phyloP scores from a whole-genome alignment of 192 early-diverging fungal genomes.

The Mortierella antarctica region DNA sequence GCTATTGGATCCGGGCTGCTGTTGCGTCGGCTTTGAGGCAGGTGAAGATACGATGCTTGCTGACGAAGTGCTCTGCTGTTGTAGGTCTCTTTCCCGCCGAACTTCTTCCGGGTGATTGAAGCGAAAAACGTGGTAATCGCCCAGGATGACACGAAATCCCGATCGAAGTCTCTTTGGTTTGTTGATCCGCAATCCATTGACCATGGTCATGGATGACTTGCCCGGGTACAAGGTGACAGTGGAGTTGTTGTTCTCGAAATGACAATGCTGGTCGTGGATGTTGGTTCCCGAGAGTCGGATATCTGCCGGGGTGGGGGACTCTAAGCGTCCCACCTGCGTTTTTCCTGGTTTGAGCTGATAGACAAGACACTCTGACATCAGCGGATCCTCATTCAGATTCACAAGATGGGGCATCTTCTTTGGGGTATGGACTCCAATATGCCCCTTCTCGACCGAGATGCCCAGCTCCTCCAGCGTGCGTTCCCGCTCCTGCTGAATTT shows the following conservation, averaged over 20 bases:
- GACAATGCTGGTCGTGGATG: constrained; percentile 76
- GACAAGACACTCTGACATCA: constrained; percentile 91
- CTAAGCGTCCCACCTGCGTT: constrained; percentile 72
- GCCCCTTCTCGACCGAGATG: constrained; percentile 75
- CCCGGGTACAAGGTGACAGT: constrained; percentile 71
- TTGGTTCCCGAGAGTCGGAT: constrained; percentile 72
- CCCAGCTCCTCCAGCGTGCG: constrained; percentile 81
- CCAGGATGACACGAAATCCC: constrained; percentile 85
- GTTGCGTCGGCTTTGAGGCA: constrained; percentile 1
- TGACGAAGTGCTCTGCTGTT: constrained; percentile 10
- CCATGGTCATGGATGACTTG: constrained; percentile 70
- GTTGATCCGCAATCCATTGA: constrained; percentile 78
- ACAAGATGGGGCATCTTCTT: constrained; percentile 87
- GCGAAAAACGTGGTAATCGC: constrained; percentile 84
- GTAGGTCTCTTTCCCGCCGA: constrained; percentile 64
- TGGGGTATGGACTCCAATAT: constrained; percentile 81
- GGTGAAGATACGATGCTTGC: constrained; percentile 17
- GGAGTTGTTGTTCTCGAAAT: constrained; percentile 73
- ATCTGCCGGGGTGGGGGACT: constrained; percentile 50
- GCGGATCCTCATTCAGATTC: constrained; percentile 90
- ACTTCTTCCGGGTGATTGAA: constrained; percentile 89
- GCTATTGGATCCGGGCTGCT: constrained; percentile 21
- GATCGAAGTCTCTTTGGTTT: constrained; percentile 68
- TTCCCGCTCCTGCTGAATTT: constrained; percentile 79
- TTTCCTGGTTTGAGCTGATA: constrained; percentile 83